phyloP scores from a whole-genome alignment of 2,329 filamentous ascomycete species.

The Fonsecaea nubica region DNA sequence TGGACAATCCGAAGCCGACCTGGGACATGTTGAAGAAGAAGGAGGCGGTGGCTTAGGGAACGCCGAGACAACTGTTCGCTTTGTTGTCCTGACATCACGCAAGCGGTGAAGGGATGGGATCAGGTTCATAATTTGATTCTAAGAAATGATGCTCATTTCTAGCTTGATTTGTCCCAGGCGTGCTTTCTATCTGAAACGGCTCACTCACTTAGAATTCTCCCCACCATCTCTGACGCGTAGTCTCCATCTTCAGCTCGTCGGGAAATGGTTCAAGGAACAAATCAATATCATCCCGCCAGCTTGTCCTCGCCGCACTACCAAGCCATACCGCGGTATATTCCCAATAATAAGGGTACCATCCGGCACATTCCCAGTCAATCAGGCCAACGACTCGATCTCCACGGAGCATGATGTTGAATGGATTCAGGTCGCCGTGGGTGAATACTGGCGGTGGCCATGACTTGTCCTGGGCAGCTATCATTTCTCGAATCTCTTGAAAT shows the following conservation, averaged over 20 bases:
- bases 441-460: constrained; percentile 51
- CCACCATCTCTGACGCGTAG: constrained; percentile 48
- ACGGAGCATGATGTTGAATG: constrained; percentile 44
- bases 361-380: constrained; percentile 54
- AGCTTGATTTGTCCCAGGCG: too few species aligned
- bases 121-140: too few species aligned
- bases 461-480: constrained; percentile 48
- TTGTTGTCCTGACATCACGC: too few species aligned
- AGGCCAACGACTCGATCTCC: constrained; percentile 55
- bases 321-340: constrained; percentile 51
- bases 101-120: too few species aligned
- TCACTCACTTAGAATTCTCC: constrained; percentile 41
- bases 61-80: not conserved
- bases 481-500: constrained; percentile 43
- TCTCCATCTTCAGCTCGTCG: constrained; percentile 52
- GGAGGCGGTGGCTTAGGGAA: constrained; percentile 37
- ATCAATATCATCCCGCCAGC: constrained; percentile 44
- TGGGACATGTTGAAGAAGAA: constrained; percentile 42
- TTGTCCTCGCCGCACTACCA: constrained; percentile 42
- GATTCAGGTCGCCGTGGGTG: constrained; percentile 39
- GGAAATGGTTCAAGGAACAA: constrained; percentile 50
- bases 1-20: constrained; percentile 41
- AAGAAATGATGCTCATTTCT: too few species aligned
- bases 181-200: too few species aligned
- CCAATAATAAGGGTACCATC: constrained; percentile 56